Evolutionary conservation across 2,329 filamentous ascomycete genomes (phyloP), one percentile per base, ranked within the genome.

Genomic region (Botrytis aclada): DNA sequence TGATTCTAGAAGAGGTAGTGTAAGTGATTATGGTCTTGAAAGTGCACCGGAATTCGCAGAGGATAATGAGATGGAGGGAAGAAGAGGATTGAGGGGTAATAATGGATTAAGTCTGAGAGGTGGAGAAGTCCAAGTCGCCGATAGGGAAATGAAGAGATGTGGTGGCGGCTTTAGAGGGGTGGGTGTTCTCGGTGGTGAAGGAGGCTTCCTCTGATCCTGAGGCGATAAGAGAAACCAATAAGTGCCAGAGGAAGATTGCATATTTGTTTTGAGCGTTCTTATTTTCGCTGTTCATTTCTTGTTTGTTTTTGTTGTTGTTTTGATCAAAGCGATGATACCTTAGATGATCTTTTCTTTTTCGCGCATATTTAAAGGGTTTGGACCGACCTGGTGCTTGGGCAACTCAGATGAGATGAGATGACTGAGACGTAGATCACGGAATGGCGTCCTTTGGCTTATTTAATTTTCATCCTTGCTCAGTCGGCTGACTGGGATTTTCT

Each of bases 1-100:
- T 32, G 65, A 69, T 16, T 56, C 65, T 60, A 76, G 76, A 37
- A 77, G 80, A 39, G 79, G 73, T 32, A 76, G 74, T 41, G 65
- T 58, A 20, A 69, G 65, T 69, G 65, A 69, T 25, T 32, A 41
- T 32, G 65, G 41, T 14, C n/a, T 45, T 29, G n/a, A 67, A 10
- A 67, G 34, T 39, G 16, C 64, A 9, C 4, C 45, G 8, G 64
- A 67, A 54, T 9, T 67, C n/a, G 34, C 34, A 16, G 45, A 54
- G 47, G 34, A 43, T 5, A n/a, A 25, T 22, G 45, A 39, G 10
- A 39, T 39, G 34, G 32, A 54, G 1, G 64, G 16, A 39, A 67
- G 32, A 54, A 39, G 64, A n/a, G 45, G 64, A 8, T 22, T 54
- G 25, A 67, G 34, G 29, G 39, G 64, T 39, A 67, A 18, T 32